phyloP scores from a whole-genome alignment of 257 asterid genomes.

The Rubia yunnanensis region DNA sequence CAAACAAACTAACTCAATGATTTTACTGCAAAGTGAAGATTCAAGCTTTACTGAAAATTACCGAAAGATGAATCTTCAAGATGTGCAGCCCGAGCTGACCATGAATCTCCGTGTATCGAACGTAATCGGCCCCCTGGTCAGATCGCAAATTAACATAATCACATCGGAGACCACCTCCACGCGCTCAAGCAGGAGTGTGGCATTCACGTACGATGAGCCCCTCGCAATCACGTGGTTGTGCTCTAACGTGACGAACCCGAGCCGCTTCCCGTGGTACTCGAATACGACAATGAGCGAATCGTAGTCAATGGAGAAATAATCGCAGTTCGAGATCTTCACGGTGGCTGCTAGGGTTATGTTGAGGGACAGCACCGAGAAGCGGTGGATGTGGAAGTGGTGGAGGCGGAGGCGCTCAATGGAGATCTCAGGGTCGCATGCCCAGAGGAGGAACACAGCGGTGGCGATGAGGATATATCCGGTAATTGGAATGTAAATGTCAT shows the following conservation, averaged over 20 bases:
- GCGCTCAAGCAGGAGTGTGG: slow-evolving; percentile 60
- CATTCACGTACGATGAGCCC: slow-evolving; percentile 54
- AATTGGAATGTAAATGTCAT: no score
- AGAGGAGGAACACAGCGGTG: slow-evolving; percentile 49
- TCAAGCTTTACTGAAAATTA: slow-evolving; percentile 12
- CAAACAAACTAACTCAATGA: neutral
- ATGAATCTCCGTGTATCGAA: slow-evolving; percentile 58
- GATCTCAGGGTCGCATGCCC: slow-evolving; percentile 75
- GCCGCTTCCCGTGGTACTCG: slow-evolving; percentile 64
- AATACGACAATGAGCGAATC: slow-evolving; percentile 40
- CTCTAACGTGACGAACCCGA: slow-evolving; percentile 52
- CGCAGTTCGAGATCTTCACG: slow-evolving; percentile 45
- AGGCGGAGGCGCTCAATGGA: slow-evolving; percentile 60
- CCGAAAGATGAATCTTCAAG: slow-evolving; percentile 65
- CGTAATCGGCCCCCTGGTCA: slow-evolving; percentile 50
- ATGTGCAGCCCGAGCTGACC: slow-evolving; percentile 50
- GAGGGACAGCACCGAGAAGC: slow-evolving; percentile 40
- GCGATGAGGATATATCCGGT: slow-evolving; percentile 47
- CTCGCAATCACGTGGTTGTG: slow-evolving; percentile 51
- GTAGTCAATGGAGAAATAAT: slow-evolving; percentile 58
- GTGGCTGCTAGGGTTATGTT: slow-evolving; percentile 60
- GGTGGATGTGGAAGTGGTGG: slow-evolving; percentile 41
- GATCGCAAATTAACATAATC: slow-evolving; percentile 53
- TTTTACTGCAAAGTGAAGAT: neutral
- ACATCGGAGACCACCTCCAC: slow-evolving; percentile 57